Percentiles rank a stretch among this genome's conserved stretches.
phyloP scores from a whole-genome alignment of 352 stramenopile genomes.

The Globisporangium spinosum region DNA sequence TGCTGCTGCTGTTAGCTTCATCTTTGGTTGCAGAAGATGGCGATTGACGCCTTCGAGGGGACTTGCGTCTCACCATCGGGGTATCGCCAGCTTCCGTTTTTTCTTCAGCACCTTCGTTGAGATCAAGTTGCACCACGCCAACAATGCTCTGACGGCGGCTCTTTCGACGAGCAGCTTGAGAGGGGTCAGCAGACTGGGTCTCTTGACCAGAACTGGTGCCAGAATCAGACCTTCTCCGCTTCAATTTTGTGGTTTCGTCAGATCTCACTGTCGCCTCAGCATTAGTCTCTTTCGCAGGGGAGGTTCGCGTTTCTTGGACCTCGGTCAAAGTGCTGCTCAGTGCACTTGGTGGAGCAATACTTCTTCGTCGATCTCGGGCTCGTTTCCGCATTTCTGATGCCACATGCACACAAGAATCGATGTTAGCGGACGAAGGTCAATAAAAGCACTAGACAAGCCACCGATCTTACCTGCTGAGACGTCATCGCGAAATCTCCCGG shows the following conservation, averaged over 20 bases:
- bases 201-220: background rate
- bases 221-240: slow-evolving; percentile 10
- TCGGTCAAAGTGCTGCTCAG: slow-evolving; percentile 14
- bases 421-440: background rate
- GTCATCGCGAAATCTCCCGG: background rate
- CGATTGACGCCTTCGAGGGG: slow-evolving; percentile 5
- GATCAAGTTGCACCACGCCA: slow-evolving; percentile 20
- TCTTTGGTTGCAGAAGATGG: background rate
- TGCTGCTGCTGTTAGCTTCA: background rate
- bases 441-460: background rate
- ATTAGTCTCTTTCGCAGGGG: background rate
- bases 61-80: background rate
- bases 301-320: background rate
- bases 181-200: background rate
- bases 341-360: slow-evolving; percentile 19
- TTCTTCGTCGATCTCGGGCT: slow-evolving; percentile 25
- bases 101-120: background rate
- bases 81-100: slow-evolving; percentile 2
- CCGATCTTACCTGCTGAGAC: slow-evolving; percentile 3
- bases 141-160: slow-evolving; percentile 42
- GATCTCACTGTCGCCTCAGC: background rate
- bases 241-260: background rate
- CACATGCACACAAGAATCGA: background rate
- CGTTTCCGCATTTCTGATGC: slow-evolving; percentile 22
- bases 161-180: slow-evolving; percentile 17